These are phyloP conservation scores for Gillenia trifoliata DNA, from an alignment of 306 rosid genomes.

Conservation along the genomic window DNA sequence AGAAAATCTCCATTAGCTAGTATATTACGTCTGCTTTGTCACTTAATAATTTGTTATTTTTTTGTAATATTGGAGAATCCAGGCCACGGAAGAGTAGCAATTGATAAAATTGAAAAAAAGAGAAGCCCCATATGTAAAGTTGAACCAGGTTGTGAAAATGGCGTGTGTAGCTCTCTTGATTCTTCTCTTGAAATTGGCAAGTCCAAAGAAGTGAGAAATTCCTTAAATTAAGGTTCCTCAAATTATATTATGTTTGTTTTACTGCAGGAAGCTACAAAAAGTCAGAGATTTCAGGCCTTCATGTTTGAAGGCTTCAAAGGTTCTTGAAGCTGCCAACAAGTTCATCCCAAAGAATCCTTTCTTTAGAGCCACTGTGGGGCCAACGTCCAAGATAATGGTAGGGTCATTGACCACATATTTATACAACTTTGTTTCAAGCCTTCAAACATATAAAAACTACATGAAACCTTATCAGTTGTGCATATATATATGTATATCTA, in stretches of 20 bases:
- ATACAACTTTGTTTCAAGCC: too few relatives aligned
- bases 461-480: too few relatives aligned
- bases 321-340: constrained; percentile 6
- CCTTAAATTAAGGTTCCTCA: not conserved
- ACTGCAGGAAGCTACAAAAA: not conserved
- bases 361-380: not conserved
- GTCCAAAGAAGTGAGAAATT: not conserved
- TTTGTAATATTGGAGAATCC: not conserved
- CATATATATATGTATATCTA: too few relatives aligned
- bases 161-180: not conserved
- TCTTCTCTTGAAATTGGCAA: not conserved
- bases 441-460: too few relatives aligned
- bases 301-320: not conserved
- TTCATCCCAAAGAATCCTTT: not conserved
- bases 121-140: not conserved
- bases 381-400: not conserved
- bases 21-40: not conserved
- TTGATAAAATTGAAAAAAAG: not conserved
- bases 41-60: not conserved
- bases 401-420: not conserved
- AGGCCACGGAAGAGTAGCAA: not conserved
- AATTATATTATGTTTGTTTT: not conserved
- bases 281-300: not conserved
- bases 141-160: not conserved
- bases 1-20: too few relatives aligned